Conservation (phyloP, 179 eudicot genomes). For the Sideroxylon spinosum region DNA sequence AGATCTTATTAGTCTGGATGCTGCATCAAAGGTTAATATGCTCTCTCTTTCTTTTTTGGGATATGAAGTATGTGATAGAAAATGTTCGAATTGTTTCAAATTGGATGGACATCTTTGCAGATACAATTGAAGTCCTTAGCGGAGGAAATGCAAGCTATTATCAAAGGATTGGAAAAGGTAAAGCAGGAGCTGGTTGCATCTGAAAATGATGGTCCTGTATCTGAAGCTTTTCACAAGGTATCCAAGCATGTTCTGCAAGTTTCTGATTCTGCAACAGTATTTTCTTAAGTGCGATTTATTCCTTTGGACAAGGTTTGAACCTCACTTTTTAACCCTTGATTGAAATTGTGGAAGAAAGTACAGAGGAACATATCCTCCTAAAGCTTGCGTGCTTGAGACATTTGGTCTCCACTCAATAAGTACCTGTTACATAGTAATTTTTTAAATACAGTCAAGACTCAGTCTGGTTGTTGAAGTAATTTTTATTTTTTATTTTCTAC, state of each 20-base stretch:
- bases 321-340: neutral
- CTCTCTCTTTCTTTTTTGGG: constrained; percentile 13
- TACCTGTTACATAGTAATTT: neutral
- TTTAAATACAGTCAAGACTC: neutral
- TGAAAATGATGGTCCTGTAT: constrained; percentile 70
- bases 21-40: constrained; percentile 72
- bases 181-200: constrained; percentile 63
- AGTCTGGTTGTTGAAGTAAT: neutral
- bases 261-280: neutral
- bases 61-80: neutral
- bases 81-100: neutral
- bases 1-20: constrained; percentile 76
- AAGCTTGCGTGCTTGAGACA: neutral
- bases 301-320: constrained; percentile 6
- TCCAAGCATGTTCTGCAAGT: constrained; percentile 1
- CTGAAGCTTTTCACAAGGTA: constrained; percentile 71
- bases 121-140: constrained; percentile 80
- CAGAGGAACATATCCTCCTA: neutral
- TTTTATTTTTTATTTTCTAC: neutral
- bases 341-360: constrained; percentile 12
- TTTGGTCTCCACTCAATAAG: neutral
- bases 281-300: neutral
- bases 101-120: constrained; percentile 29
- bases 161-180: constrained; percentile 66
- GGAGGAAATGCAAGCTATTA: constrained; percentile 85